Evolutionary conservation across 331 rosid species (phyloP).

Genomic region (Pyrus hybrid): DNA sequence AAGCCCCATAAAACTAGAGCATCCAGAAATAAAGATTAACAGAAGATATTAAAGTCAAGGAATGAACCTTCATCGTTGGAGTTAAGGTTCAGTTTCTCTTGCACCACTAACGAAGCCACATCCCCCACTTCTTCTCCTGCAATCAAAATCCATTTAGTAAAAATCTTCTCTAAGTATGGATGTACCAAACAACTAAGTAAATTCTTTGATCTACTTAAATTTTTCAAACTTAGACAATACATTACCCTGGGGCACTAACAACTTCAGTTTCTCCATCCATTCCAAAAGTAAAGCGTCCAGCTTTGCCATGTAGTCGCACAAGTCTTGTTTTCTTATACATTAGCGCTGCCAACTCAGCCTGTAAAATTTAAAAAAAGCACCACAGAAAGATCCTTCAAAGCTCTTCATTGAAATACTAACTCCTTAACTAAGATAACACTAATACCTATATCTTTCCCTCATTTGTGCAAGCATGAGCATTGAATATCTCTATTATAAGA

Average conservation of each 20-base stretch:
- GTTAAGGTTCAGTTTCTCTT: conserved; percentile 98
- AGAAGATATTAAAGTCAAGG: conserved; percentile 9
- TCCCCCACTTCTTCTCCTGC: conserved; percentile 94
- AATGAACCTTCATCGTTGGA: conserved; percentile 78
- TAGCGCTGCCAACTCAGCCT: conserved; percentile 94
- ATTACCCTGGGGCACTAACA: conserved; percentile 92
- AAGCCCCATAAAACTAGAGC: not conserved
- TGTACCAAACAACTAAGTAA: not conserved
- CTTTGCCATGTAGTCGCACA: conserved; percentile 55
- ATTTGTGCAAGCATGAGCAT: conserved; percentile 83
- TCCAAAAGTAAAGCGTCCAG: conserved; percentile 77
- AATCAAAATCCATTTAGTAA: conserved; percentile 14
- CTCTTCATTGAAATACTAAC: not conserved
- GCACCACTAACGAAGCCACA: conserved; percentile 93
- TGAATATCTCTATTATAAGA: conserved; percentile 91
- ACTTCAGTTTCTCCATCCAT: conserved; percentile 73
- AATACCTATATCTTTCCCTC: conserved; percentile 85
- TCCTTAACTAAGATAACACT: not conserved
- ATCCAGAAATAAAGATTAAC: not conserved
- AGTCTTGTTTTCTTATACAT: conserved; percentile 82
- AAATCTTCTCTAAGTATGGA: not conserved
- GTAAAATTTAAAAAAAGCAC: not conserved
- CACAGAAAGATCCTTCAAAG: not conserved
- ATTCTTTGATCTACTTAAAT: not conserved
- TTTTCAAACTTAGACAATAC: not conserved